Base-by-base conservation (phyloP, 2,329 filamentous ascomycete genomes). In the Didymella exigua region DNA sequence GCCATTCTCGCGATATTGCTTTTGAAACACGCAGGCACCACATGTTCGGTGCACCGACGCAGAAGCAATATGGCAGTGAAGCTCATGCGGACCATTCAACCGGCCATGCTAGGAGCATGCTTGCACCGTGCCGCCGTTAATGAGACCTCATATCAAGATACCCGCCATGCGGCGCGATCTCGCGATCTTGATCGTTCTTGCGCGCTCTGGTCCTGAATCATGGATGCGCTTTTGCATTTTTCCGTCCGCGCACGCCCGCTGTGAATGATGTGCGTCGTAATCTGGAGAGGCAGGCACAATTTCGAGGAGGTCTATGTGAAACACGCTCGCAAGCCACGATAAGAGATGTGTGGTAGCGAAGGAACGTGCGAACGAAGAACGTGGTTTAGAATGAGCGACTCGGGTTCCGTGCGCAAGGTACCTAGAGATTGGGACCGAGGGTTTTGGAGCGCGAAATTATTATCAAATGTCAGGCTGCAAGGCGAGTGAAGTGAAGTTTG, bases 221-320 rank as follows among this genome's bases (percentile, higher is more conserved):
- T 37, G 43, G 23, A 48, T 43, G 49, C 36, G 43, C 24, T 46
- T 46, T 37, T 37, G 34, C 26, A 27, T 52, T 41, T 45, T 21
- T 29, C 30, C 26, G 49, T 19, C n/a, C n/a, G 9, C 10, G 31
- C 31, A 30, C 24, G 41, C 24, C n/a, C 26, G 33, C 21, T 49
- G 44, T n/a, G 18, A 11, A 11, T 37, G 23, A 19, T 41, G 46
- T 29, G 30, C 16, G 10, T 43, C 30, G n/a, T 18, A 43, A 48
- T 38, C 37, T 43, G 43, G 24, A 38, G 44, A 4, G 7, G 18
- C 18, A 33, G 2, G 11, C 13, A 10, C 37, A 46, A 42, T 53
- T 47, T 47, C 42, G 16, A 23, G 16, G 16, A 36, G 45, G 33
- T 54, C n/a, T 54, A 54, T 49, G 38, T 49, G 51, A 54, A 49